Evolutionary conservation across 805 yeast species (phyloP), one percentile per base, ranked within the genome.

Genomic region (Sugiyamaella americana): DNA sequence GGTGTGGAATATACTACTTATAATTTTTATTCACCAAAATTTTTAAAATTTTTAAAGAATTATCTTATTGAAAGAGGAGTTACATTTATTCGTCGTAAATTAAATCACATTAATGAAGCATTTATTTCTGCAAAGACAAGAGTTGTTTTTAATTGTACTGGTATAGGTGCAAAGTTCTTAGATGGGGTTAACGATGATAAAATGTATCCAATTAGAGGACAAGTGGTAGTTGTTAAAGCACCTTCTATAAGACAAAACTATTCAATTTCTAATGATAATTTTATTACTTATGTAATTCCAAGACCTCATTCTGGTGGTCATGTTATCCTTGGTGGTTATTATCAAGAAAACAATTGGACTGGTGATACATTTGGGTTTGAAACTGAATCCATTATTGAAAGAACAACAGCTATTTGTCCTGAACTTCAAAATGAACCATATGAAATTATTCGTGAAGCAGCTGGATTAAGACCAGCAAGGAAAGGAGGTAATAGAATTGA

Each of bases 131-230:
- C 37, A 10, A 48, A 59, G 2, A 70, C 79, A 1, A 62, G 69
- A 37, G 68, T 63, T 4, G 82, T 84, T 5, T 81, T 84, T 72
- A 86, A 86, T 57, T 84, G 94, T 62, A 72, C 88, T 0, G 95
- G 94, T 5, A 67, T 82, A 18, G 85, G 88, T 8, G 84, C 93
- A 1, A 69, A 68, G 40, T 59, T 63, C 2, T 65, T 86, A 4
- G 79, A 79, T 5, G 93, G 89, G 10, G 86, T 82, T 16, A 65
- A 68, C 18, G 95, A 86, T 58, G 51, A 66, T 5, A 64, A 67
- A 1, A 75, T 82, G 17, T 82, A 79, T 54, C 91, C 95, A 5
- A 78, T 85, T 0, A 69, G 95, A 49, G 95, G 95, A 3, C 94
- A 85, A 58, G 87, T 84, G 21, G 82, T 84, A 17, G 80, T 84